Conservation (phyloP, 441 rosid genomes). For the Adansonia rubrostipa region DNA sequence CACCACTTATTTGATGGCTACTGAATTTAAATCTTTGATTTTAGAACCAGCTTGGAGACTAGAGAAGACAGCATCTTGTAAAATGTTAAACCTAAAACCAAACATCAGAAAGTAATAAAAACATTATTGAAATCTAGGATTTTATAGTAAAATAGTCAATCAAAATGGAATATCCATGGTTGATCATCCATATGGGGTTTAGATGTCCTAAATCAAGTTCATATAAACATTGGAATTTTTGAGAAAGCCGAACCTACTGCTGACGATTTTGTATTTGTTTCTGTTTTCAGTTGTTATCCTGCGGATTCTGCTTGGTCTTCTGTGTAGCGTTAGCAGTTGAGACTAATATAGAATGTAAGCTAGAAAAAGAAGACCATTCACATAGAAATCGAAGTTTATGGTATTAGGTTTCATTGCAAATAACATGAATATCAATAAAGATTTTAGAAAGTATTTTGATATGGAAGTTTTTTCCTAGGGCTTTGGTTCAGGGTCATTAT, state of each 20-base stretch:
- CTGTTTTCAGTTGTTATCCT: neutral
- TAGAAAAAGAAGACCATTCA: neutral
- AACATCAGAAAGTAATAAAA: neutral
- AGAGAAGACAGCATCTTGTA: neutral
- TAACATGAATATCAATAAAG: neutral
- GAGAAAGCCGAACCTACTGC: neutral
- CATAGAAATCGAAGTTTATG: neutral
- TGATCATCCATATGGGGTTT: neutral
- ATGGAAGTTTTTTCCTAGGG: neutral
- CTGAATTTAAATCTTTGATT: neutral
- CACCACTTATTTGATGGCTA: neutral
- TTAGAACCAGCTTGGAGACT: neutral
- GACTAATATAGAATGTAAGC: neutral
- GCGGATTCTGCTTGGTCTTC: neutral
- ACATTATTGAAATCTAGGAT: neutral
- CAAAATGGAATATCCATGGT: neutral
- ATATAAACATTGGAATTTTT: neutral
- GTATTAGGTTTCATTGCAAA: no score
- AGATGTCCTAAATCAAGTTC: neutral
- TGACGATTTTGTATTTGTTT: constrained; percentile 7
- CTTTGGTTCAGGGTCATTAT: neutral
- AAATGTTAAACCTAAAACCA: neutral
- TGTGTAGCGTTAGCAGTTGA: neutral
- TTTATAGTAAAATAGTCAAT: neutral
- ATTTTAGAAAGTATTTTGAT: neutral